Percentiles rank a stretch among this genome's conserved stretches.
Conservation (phyloP, 108 stramenopile species). For the Skeletonema tropicum region DNA sequence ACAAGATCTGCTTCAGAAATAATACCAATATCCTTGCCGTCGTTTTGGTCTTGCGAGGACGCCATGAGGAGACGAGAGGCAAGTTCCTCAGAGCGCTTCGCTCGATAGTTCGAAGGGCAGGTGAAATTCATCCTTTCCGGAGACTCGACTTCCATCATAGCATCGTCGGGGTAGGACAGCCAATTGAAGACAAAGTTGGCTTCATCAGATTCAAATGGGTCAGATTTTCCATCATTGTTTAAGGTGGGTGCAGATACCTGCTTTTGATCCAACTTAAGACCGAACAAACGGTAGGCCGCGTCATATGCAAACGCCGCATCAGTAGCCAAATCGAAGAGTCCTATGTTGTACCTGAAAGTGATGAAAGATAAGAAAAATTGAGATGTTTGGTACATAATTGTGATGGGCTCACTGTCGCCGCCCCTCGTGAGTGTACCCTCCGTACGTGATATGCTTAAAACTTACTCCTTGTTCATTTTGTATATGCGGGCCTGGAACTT, state of each 20-base stretch:
- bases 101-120: background rate
- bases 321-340: background rate
- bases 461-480: conserved; percentile 7
- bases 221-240: background rate
- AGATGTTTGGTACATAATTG: background rate
- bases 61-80: background rate
- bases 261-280: background rate
- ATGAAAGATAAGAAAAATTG: background rate
- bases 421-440: background rate
- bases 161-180: background rate
- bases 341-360: background rate
- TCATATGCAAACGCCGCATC: conserved; percentile 4
- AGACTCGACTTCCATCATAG: background rate
- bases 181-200: conserved; percentile 4
- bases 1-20: conserved; percentile 1
- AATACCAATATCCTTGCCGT: background rate
- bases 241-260: background rate
- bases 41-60: background rate
- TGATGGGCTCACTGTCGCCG: background rate
- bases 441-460: background rate
- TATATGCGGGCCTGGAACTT: conserved; percentile 5
- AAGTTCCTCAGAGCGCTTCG: conserved; percentile 1
- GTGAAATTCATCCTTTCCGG: conserved; percentile 7
- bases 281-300: conserved; percentile 1
- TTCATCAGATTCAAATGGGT: conserved; percentile 2